These are phyloP conservation scores for Phytophthora ohioensis DNA, from an alignment of 352 stramenopile species.

Conservation along the genomic window DNA sequence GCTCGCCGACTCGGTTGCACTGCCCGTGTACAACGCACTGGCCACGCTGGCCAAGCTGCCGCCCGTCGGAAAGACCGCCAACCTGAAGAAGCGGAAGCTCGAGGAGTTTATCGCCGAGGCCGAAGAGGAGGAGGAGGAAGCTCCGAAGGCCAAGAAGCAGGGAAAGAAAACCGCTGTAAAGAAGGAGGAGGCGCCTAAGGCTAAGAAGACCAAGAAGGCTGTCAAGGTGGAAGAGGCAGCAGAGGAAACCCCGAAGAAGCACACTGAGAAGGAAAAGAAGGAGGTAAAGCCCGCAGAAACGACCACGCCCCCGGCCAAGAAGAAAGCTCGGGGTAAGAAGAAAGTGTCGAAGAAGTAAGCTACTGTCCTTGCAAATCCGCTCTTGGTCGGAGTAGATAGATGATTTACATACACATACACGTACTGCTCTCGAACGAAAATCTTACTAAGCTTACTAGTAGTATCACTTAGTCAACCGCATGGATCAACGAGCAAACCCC, in stretches of 20 bases:
- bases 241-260: conserved; percentile 29
- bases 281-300: conserved; percentile 22
- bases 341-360: conserved; percentile 44
- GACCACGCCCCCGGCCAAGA: conserved; percentile 29
- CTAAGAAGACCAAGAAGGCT: conserved; percentile 48
- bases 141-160: conserved; percentile 34
- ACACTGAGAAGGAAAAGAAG: conserved; percentile 19
- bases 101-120: conserved; percentile 53
- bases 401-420: conserved; percentile 48
- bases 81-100: conserved; percentile 73
- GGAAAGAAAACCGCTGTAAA: conserved; percentile 25
- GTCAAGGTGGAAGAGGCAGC: conserved; percentile 33
- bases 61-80: conserved; percentile 55
- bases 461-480: too few relatives aligned
- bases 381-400: conserved; percentile 39
- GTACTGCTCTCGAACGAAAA: conserved; percentile 21
- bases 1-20: conserved; percentile 84
- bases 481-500: too few relatives aligned
- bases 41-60: conserved; percentile 70
- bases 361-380: conserved; percentile 10
- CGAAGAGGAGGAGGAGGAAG: conserved; percentile 22
- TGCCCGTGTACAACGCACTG: conserved; percentile 92
- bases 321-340: conserved; percentile 36
- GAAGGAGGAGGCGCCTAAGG: conserved; percentile 8
- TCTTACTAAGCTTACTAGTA: too few relatives aligned